Conservation (phyloP, 805 yeast genomes). For the Hermanozyma aechmeae region DNA sequence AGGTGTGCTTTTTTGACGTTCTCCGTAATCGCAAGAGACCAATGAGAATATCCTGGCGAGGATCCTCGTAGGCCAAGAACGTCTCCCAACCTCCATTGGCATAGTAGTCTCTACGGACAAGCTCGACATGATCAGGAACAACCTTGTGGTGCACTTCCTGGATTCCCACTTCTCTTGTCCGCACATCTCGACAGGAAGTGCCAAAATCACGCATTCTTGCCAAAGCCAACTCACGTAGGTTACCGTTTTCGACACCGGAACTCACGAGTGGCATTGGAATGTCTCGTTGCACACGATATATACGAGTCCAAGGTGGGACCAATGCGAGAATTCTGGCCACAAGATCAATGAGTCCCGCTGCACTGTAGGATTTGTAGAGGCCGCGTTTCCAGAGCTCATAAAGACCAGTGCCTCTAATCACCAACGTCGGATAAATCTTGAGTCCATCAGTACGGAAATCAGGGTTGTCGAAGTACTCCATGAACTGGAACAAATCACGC, state of each 20-base stretch:
- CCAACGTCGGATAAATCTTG: constrained; percentile 91
- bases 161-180: constrained; percentile 97
- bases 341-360: constrained; percentile 85
- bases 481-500: constrained; percentile 90
- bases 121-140: constrained; percentile 93
- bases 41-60: constrained; percentile 88
- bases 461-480: constrained; percentile 95
- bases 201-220: constrained; percentile 99
- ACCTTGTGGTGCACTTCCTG: constrained; percentile 97
- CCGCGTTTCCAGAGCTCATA: constrained; percentile 98
- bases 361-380: constrained; percentile 86
- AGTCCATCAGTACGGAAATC: constrained; percentile 95
- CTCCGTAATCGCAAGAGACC: constrained; percentile 83
- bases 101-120: constrained; percentile 88
- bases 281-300: constrained; percentile 96
- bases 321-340: constrained; percentile 93
- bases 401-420: constrained; percentile 93
- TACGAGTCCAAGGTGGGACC: constrained; percentile 99
- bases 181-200: constrained; percentile 88
- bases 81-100: constrained; percentile 99
- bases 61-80: constrained; percentile 91
- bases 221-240: constrained; percentile 85
- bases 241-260: constrained; percentile 97
- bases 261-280: constrained; percentile 98
- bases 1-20: constrained; percentile 83